phyloP scores from a whole-genome alignment of 495 filamentous ascomycete genomes.

The Astrothelium macrocarpum region DNA sequence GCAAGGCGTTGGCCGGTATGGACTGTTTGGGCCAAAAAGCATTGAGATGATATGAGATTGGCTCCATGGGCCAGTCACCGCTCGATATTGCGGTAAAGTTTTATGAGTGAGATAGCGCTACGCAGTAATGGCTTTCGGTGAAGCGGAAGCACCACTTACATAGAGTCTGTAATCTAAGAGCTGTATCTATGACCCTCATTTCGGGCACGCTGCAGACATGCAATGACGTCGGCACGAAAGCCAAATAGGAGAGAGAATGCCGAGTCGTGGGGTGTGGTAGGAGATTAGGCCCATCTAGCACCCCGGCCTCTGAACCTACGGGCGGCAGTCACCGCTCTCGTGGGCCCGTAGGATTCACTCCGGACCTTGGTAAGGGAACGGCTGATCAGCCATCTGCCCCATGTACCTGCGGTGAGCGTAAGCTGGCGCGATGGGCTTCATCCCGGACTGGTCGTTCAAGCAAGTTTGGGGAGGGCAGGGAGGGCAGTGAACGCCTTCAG shows the following conservation, averaged over 20 bases:
- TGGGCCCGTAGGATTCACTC: slow-evolving; percentile 1
- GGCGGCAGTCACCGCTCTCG: neutral
- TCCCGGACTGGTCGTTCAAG: no score
- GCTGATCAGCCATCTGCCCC: neutral
- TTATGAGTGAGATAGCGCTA: neutral
- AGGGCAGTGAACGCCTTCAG: no score
- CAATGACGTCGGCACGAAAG: neutral
- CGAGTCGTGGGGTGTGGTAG: neutral
- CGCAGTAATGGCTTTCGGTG: neutral
- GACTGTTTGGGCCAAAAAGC: neutral
- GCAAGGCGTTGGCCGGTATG: neutral
- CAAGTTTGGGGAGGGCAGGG: no score
- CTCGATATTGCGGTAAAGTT: neutral
- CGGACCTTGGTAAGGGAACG: neutral
- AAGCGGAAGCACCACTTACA: neutral
- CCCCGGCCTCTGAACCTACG: neutral
- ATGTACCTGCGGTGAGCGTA: neutral
- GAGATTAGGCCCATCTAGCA: neutral
- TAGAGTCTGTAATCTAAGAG: slow-evolving; percentile 2
- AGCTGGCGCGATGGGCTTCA: neutral
- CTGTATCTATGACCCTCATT: neutral
- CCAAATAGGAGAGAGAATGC: neutral
- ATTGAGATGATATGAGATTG: neutral
- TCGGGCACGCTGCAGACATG: neutral
- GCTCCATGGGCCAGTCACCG: neutral